Percentiles rank a stretch among this genome's conserved stretches.
Evolutionary conservation across 352 stramenopile genomes (phyloP).

Genomic region (Aphanomyces euteiches): DNA sequence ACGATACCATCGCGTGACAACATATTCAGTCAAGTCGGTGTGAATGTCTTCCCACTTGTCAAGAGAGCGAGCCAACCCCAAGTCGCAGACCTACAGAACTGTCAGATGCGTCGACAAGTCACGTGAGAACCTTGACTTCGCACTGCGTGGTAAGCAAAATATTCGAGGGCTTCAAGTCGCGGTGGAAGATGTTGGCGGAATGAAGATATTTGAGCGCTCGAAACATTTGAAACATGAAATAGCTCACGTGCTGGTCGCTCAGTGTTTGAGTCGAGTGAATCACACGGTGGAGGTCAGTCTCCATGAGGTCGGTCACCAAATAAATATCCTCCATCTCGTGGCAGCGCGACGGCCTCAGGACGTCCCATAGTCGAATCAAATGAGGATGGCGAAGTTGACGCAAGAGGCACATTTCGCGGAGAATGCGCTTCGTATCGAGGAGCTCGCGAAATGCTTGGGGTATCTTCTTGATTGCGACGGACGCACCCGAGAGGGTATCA

Average conservation of each 20-base stretch:
- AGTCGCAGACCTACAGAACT: constrained; percentile 84
- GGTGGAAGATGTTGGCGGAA: constrained; percentile 94
- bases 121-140: constrained; percentile 74
- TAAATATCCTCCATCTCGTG: constrained; percentile 96
- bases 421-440: constrained; percentile 87
- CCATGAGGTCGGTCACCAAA: constrained; percentile 95
- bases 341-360: constrained; percentile 88
- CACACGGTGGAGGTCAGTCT: constrained; percentile 88
- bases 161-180: constrained; percentile 95
- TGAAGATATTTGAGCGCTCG: constrained; percentile 96
- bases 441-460: constrained; percentile 75
- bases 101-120: not conserved
- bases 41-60: constrained; percentile 40
- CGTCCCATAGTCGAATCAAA: constrained; percentile 92
- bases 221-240: constrained; percentile 97
- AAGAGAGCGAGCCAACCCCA: constrained; percentile 86
- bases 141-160: constrained; percentile 97
- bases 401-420: constrained; percentile 91
- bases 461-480: constrained; percentile 95
- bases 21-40: constrained; percentile 68
- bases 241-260: constrained; percentile 89
- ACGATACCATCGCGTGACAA: constrained; percentile 77
- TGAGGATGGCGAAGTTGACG: constrained; percentile 85
- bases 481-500: constrained; percentile 69
- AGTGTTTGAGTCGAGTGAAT: constrained; percentile 90